Percentiles rank a stretch among this genome's conserved stretches.
Evolutionary conservation across 192 early-diverging fungal genomes (phyloP).

Genomic region (Coemansia sp.): DNA sequence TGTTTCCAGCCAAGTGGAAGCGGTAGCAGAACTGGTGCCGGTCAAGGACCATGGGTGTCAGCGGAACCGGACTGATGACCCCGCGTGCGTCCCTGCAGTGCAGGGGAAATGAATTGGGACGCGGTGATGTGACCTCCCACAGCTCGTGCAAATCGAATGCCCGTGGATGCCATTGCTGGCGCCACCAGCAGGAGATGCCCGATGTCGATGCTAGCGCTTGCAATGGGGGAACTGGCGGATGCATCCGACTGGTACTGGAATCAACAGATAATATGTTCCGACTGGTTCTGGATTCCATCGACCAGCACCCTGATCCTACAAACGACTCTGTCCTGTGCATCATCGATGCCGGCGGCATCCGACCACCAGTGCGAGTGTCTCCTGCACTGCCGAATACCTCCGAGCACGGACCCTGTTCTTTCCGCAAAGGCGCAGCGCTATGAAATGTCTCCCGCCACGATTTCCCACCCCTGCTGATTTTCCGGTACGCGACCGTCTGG

Average conservation of each 20-base stretch:
- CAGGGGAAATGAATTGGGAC: slow-evolving; percentile 34
- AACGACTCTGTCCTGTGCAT: not conserved
- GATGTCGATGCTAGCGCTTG: not conserved
- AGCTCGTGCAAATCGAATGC: slow-evolving; percentile 23
- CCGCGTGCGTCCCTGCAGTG: slow-evolving; percentile 53
- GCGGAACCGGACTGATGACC: slow-evolving; percentile 37
- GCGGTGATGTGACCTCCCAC: slow-evolving; percentile 51
- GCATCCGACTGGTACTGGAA: not conserved
- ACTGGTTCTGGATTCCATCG: not conserved
- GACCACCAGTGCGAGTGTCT: no score
- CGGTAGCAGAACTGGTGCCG: slow-evolving; percentile 54
- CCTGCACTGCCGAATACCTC: not conserved
- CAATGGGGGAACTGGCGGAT: not conserved
- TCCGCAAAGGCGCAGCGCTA: slow-evolving; percentile 2
- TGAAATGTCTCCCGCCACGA: slow-evolving; percentile 46
- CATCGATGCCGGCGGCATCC: not conserved
- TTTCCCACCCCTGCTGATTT: slow-evolving; percentile 18
- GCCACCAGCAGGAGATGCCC: not conserved
- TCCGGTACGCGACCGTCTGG: slow-evolving; percentile 26
- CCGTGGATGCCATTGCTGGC: slow-evolving; percentile 8
- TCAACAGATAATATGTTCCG: no score
- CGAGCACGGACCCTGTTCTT: not conserved
- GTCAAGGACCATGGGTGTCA: slow-evolving; percentile 47
- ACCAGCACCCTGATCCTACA: not conserved
- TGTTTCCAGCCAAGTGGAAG: slow-evolving; percentile 39